Conservation (phyloP, 352 stramenopile genomes). For the Pythium graminicola region DNA sequence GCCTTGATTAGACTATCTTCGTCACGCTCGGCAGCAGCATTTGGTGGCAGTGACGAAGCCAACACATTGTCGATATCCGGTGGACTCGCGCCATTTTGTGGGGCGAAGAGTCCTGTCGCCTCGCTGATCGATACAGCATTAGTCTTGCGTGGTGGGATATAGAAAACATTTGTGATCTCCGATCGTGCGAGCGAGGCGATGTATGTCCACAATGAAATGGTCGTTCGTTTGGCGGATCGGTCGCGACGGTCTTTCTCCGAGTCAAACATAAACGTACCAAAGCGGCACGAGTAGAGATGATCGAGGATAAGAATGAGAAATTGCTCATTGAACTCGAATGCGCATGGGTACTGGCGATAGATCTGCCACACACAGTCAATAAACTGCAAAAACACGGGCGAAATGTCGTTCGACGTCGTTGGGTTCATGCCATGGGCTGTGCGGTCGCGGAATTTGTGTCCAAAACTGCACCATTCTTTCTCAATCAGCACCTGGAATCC, state of each 20-base stretch:
- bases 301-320: constrained; percentile 92
- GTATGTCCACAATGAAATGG: constrained; percentile 74
- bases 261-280: constrained; percentile 98
- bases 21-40: background rate
- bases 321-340: constrained; percentile 96
- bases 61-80: constrained; percentile 1
- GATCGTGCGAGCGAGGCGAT: constrained; percentile 52
- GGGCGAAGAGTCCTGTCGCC: background rate
- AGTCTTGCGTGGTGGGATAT: constrained; percentile 26
- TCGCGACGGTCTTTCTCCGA: constrained; percentile 72
- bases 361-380: constrained; percentile 98
- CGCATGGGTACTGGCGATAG: constrained; percentile 92
- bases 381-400: constrained; percentile 98
- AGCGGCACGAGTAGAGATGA: constrained; percentile 96
- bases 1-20: constrained; percentile 9
- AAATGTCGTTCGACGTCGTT: no score
- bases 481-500: constrained; percentile 96
- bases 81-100: background rate
- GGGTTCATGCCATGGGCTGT: constrained; percentile 84
- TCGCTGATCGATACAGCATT: constrained; percentile 6
- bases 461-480: constrained; percentile 99
- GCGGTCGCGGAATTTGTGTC: constrained; percentile 95
- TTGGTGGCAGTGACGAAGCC: background rate
- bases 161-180: constrained; percentile 72
- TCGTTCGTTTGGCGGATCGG: constrained; percentile 44